Evolutionary conservation across 1,284 basidiomycete species (phyloP).

Genomic region (Fomitopsis palustris): DNA sequence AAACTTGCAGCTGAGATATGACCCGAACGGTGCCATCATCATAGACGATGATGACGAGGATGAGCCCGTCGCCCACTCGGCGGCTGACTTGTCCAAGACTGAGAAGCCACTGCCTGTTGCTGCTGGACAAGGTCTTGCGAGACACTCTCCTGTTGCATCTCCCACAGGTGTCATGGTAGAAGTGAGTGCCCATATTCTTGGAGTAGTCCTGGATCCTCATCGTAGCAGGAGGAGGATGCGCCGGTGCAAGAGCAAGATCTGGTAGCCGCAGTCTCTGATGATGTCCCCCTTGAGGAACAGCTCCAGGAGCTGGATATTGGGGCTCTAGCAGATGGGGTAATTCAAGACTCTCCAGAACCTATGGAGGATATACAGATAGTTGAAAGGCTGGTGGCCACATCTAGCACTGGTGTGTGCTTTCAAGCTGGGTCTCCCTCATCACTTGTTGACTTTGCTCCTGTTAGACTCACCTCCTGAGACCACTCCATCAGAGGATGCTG

Average conservation of each 20-base stretch:
- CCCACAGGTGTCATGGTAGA: no score
- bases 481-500: background rate
- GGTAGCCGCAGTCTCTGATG: no score
- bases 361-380: background rate
- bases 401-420: background rate
- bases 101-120: background rate
- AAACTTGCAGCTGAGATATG: background rate
- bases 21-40: slow-evolving; percentile 2
- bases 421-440: background rate
- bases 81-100: background rate
- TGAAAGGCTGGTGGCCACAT: background rate
- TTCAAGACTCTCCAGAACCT: background rate
- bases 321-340: background rate
- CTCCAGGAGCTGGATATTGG: slow-evolving; percentile 4
- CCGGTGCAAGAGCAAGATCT: no score
- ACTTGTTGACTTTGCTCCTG: background rate
- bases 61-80: background rate
- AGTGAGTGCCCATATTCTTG: background rate
- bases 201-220: no score
- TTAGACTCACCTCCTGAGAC: background rate
- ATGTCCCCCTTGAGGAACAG: background rate
- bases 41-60: slow-evolving; percentile 4
- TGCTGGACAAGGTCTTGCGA: background rate
- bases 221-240: no score
- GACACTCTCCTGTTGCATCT: no score